Evolutionary conservation across 176 grass and related monocot genomes (phyloP).

Genomic region (Juncus inflexus): DNA sequence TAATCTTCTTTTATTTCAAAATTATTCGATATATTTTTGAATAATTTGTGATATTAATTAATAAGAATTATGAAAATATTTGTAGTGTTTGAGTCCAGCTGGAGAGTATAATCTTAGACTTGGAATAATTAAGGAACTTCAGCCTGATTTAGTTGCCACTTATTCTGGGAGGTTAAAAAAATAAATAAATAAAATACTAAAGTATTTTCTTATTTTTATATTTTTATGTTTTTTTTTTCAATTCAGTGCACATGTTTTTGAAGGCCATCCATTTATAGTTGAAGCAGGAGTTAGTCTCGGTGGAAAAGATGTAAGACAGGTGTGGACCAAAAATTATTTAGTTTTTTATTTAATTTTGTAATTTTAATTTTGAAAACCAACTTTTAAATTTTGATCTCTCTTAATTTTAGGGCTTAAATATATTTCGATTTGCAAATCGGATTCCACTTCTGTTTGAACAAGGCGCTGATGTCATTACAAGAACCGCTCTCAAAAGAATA

Average conservation of each 20-base stretch:
- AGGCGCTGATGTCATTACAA: constrained; percentile 97
- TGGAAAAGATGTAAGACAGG: constrained; percentile 92
- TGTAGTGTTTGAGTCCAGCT: constrained; percentile 94
- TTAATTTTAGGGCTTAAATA: constrained; percentile 71
- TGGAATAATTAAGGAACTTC: constrained; percentile 96
- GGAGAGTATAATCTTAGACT: constrained; percentile 98
- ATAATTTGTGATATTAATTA: background rate
- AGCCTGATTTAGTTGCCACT: constrained; percentile 93
- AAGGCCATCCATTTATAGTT: constrained; percentile 99
- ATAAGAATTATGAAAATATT: constrained; percentile 28
- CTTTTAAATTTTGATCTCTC: constrained; percentile 18
- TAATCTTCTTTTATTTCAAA: background rate
- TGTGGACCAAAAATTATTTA: constrained; percentile 29
- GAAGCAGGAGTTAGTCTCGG: constrained; percentile 98
- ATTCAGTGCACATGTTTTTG: constrained; percentile 88
- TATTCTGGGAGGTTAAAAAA: constrained; percentile 76
- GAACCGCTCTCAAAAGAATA: constrained; percentile 85
- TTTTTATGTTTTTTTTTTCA: constrained; percentile 26
- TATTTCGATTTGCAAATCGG: constrained; percentile 94
- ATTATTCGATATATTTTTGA: constrained; percentile 21
- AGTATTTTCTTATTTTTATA: background rate
- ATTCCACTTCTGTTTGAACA: constrained; percentile 97
- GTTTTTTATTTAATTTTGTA: background rate
- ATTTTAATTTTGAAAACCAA: constrained; percentile 13
- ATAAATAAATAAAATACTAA: constrained; percentile 12